A percentile compares a stretch with the other conserved stretches of the same genome.
These are phyloP conservation scores for Blastomyces parvus DNA, from an alignment of 2,329 filamentous ascomycete genomes.

Conservation along the genomic window DNA sequence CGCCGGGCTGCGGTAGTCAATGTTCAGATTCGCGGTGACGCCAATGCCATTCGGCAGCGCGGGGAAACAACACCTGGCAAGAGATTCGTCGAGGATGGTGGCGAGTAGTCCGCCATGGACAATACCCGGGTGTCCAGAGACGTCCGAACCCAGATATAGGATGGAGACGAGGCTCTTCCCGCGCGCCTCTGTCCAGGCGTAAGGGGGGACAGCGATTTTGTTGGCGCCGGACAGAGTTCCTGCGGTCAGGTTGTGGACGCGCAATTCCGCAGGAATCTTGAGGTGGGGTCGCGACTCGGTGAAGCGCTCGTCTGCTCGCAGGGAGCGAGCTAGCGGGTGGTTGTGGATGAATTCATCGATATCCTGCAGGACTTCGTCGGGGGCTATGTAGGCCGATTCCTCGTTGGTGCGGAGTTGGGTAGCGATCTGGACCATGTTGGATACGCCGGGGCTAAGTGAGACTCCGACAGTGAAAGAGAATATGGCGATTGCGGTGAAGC, in stretches of 20 bases:
- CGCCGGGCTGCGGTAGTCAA: slow-evolving; percentile 56
- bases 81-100: slow-evolving; percentile 59
- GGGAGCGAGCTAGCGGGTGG: slow-evolving; percentile 61
- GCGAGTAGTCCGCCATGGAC: slow-evolving; percentile 63
- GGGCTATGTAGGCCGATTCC: slow-evolving; percentile 60
- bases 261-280: slow-evolving; percentile 65
- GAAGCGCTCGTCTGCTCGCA: slow-evolving; percentile 59
- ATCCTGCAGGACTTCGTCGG: slow-evolving; percentile 43
- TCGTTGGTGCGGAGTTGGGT: slow-evolving; percentile 51
- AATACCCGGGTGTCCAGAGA: slow-evolving; percentile 61
- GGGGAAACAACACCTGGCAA: slow-evolving; percentile 51
- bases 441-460: slow-evolving; percentile 21
- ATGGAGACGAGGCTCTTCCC: slow-evolving; percentile 59
- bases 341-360: slow-evolving; percentile 66
- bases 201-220: slow-evolving; percentile 70
- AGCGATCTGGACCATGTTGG: slow-evolving; percentile 28
- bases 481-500: slow-evolving; percentile 29
- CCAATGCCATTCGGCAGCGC: slow-evolving; percentile 42
- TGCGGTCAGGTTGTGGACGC: slow-evolving; percentile 68
- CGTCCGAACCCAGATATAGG: slow-evolving; percentile 54
- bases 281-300: slow-evolving; percentile 75
- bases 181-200: slow-evolving; percentile 62
- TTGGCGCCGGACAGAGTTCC: slow-evolving; percentile 67
- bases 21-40: slow-evolving; percentile 48
- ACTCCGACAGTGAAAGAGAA: slow-evolving; percentile 28